phyloP scores from a whole-genome alignment of 2,329 filamentous ascomycete genomes.

The Claviceps sp. region DNA sequence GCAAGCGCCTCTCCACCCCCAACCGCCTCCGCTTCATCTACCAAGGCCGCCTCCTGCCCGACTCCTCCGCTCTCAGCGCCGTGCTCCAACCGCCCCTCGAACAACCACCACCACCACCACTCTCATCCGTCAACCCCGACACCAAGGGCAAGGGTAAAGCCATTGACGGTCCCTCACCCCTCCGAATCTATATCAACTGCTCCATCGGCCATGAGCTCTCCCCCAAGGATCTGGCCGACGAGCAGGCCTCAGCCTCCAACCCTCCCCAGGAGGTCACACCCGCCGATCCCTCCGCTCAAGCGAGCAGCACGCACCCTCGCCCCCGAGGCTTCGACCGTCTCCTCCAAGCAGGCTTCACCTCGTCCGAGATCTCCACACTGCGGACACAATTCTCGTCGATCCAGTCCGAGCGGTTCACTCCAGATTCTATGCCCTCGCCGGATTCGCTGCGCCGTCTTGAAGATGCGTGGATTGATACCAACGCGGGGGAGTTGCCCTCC shows the following conservation, averaged over 20 bases:
- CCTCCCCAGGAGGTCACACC: conserved; percentile 31
- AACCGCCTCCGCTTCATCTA: conserved; percentile 80
- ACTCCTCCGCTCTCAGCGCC: conserved; percentile 52
- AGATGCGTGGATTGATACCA: conserved; percentile 80
- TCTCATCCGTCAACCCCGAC: conserved; percentile 14
- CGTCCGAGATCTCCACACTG: conserved; percentile 70
- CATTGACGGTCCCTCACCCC: conserved; percentile 16
- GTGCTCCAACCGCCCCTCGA: conserved; percentile 55
- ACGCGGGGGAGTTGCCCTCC: conserved; percentile 28
- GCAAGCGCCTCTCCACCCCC: conserved; percentile 52
- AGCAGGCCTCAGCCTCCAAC: conserved; percentile 36
- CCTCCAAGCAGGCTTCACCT: conserved; percentile 65
- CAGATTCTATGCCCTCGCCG: conserved; percentile 76
- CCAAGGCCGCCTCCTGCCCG: conserved; percentile 72
- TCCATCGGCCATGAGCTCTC: conserved; percentile 70
- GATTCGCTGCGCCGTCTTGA: conserved; percentile 65
- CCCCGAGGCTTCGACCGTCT: conserved; percentile 77
- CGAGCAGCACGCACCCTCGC: conserved; percentile 17
- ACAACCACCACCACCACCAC: conserved; percentile 32
- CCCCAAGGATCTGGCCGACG: conserved; percentile 52
- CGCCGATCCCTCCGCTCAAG: conserved; percentile 11
- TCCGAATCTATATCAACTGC: conserved; percentile 79
- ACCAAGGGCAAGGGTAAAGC: conserved; percentile 45
- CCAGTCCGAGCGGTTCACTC: conserved; percentile 68
- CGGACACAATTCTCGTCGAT: conserved; percentile 82